phyloP scores from a whole-genome alignment of 2,329 filamentous ascomycete species.

The Aotearoamyces nothofagi region DNA sequence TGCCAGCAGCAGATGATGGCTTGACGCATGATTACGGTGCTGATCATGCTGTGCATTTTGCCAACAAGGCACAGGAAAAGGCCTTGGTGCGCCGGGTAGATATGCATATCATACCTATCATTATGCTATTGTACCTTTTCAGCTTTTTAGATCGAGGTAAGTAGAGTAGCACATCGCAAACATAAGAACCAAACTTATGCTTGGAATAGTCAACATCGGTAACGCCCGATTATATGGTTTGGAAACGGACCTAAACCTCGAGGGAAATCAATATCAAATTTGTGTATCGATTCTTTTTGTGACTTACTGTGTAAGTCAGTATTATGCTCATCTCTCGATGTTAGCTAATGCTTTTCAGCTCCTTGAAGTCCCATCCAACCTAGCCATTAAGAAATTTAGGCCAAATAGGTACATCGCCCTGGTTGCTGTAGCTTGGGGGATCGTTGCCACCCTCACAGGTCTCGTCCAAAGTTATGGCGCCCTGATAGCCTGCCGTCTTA shows the following conservation, averaged over 20 bases:
- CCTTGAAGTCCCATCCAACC: constrained; percentile 29
- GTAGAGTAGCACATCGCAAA: constrained; percentile 18
- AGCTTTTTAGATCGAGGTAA: constrained; percentile 51
- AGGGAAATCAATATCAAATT: constrained; percentile 1
- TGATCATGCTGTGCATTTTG: too few species aligned
- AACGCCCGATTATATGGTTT: constrained; percentile 43
- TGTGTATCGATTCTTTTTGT: constrained; percentile 1
- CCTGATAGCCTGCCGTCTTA: constrained; percentile 35
- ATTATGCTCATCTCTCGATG: too few species aligned
- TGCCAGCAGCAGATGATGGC: too few species aligned
- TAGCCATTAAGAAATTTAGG: constrained; percentile 29
- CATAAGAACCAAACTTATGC: too few species aligned
- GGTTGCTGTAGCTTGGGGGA: constrained; percentile 31
- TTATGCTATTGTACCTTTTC: constrained; percentile 58
- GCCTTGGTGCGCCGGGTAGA: constrained; percentile 32
- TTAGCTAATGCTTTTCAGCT: constrained; percentile 17
- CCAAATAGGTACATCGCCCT: constrained; percentile 30
- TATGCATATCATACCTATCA: constrained; percentile 44
- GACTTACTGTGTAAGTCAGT: too few species aligned
- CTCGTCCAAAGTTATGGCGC: constrained; percentile 35
- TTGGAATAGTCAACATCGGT: constrained; percentile 45
- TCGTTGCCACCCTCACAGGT: constrained; percentile 37
- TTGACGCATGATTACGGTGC: too few species aligned
- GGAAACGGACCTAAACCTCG: constrained; percentile 34
- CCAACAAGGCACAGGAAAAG: too few species aligned